Evolutionary conservation across 1,139 yeast genomes (phyloP), one percentile per base, ranked within the genome.

Genomic region (Geotrichum carabidarum): DNA sequence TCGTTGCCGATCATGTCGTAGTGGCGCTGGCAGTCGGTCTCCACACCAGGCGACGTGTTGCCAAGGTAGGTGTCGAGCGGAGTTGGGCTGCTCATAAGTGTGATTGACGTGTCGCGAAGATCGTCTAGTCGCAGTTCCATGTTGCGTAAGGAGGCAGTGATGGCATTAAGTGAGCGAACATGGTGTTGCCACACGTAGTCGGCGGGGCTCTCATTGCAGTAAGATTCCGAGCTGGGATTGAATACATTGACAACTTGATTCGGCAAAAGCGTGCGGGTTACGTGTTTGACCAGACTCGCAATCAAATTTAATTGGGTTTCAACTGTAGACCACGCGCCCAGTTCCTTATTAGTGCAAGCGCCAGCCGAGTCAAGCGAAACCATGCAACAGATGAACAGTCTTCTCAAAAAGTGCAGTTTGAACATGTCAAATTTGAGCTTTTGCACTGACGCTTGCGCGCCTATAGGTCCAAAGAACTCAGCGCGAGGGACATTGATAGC

Each of bases 301-400:
- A 40, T 37, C 31, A 34, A 14, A 30, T 41, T 34, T 1, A 51
- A 44, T 35, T 51, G 7, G 47, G 40, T 7, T 43, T 41, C 48
- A 34, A 51, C 36, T 43, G 42, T n/a, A 45, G 53, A 42, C 46
- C 56, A n/a, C 35, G 53, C 14, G 53, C 41, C 15, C 41, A 44
- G 31, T 40, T 55, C 34, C 27, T 45, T 17, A 46, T 34, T 17
- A 41, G 45, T 1, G 40, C 52, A 48, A 14, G 60, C 63, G 8
- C 74, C 73, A 5, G 57, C 46, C 6, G 73, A 59, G 9, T 67
- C 63, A 36, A 72, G 63, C 1, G 79, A 72, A 43, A 77, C 58
- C 35, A 76, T 58, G 41, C 74, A 67, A 63, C 79, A 75, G 8
- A 77, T 61, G 40, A 74, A 62, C 14, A 74, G 69, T 7, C 78